Evolutionary conservation across 1,284 basidiomycete species (phyloP).

Genomic region (Cerrena zonata): DNA sequence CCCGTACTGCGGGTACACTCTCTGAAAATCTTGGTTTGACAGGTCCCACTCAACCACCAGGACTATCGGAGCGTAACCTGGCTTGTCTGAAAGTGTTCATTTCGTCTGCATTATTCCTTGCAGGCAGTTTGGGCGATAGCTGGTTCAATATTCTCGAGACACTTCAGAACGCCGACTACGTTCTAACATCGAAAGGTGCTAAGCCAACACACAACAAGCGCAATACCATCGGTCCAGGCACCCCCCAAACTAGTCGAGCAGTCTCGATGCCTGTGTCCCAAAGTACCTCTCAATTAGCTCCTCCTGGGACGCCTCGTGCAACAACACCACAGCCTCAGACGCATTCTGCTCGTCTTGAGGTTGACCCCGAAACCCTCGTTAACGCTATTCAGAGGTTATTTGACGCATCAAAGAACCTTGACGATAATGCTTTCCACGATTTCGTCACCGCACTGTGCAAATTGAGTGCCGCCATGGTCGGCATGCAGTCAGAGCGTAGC

Average conservation of each 20-base stretch:
- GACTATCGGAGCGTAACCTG: conserved; percentile 82
- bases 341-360: conserved; percentile 42
- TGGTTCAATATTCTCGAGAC: conserved; percentile 91
- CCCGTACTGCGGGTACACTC: conserved; percentile 54
- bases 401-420: conserved; percentile 76
- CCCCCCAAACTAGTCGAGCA: conserved; percentile 30
- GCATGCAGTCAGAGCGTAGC: conserved; percentile 58
- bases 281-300: conserved; percentile 13
- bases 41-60: conserved; percentile 53
- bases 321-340: conserved; percentile 10
- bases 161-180: conserved; percentile 88
- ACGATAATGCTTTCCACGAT: conserved; percentile 75
- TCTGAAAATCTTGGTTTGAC: conserved; percentile 68
- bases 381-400: conserved; percentile 74
- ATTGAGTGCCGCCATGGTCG: conserved; percentile 84
- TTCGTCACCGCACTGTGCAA: conserved; percentile 82
- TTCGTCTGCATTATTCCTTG: conserved; percentile 74
- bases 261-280: conserved; percentile 30
- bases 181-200: conserved; percentile 59
- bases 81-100: conserved; percentile 84
- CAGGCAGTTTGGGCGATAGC: conserved; percentile 76
- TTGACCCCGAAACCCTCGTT: conserved; percentile 72
- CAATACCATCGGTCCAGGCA: conserved; percentile 26
- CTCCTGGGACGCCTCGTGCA: conserved; percentile 5
- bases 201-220: conserved; percentile 28